Evolutionary conservation across 75 land plant species (phyloP).

Genomic region (Picea glauca): DNA sequence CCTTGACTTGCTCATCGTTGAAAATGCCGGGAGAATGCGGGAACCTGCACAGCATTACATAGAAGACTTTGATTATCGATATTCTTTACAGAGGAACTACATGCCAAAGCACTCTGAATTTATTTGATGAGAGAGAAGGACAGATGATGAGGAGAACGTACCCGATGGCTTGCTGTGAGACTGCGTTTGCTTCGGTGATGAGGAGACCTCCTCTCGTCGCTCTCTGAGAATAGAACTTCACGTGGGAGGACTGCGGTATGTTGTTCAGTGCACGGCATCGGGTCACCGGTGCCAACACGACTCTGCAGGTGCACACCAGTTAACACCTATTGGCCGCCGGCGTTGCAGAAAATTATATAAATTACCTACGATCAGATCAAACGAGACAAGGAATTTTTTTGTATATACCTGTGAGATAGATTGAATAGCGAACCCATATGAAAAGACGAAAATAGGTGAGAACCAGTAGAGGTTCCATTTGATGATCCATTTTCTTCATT

Average conservation of each 20-base stretch:
- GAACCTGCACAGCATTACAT: constrained; percentile 21
- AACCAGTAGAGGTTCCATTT: background rate
- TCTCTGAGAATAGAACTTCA: constrained; percentile 23
- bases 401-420: too few species aligned
- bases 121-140: background rate
- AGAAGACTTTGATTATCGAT: background rate
- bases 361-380: background rate
- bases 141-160: background rate
- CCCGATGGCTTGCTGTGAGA: constrained; percentile 8
- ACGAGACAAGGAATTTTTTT: too few species aligned
- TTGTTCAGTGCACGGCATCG: constrained; percentile 18
- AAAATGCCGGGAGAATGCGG: constrained; percentile 25
- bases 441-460: background rate
- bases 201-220: constrained; percentile 25
- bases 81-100: constrained; percentile 11
- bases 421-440: background rate
- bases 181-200: constrained; percentile 21
- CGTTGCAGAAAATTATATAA: background rate
- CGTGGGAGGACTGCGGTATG: constrained; percentile 13
- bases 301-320: background rate
- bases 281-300: constrained; percentile 15
- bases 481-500: background rate
- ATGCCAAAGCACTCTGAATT: constrained; percentile 45
- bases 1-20: constrained; percentile 22
- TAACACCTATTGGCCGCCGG: background rate